A percentile compares a stretch with the other conserved stretches of the same genome.
phyloP scores from a whole-genome alignment of 2,329 filamentous ascomycete species.

The Phoma herbarum region DNA sequence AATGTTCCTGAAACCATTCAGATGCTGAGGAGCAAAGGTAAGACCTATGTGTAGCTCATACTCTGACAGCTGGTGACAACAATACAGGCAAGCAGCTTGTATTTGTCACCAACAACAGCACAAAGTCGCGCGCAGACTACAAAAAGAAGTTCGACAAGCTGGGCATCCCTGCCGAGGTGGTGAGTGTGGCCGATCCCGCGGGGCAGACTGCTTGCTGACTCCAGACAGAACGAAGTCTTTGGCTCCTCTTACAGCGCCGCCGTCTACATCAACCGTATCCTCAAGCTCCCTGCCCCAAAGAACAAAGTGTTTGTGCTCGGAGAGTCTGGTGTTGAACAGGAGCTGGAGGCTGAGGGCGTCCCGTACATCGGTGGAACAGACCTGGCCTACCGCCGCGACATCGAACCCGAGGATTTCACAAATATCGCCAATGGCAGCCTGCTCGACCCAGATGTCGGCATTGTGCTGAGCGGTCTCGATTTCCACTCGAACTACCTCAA shows the following conservation, averaged over 20 bases:
- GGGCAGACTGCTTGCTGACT: slow-evolving; percentile 14
- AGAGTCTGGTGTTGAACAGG: slow-evolving; percentile 88
- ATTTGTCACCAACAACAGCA: slow-evolving; percentile 99
- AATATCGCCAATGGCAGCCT: slow-evolving; percentile 75
- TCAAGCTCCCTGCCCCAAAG: slow-evolving; percentile 78
- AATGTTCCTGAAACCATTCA: slow-evolving; percentile 86
- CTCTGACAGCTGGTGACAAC: slow-evolving; percentile 8
- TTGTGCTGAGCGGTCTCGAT: slow-evolving; percentile 89
- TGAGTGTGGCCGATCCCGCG: slow-evolving; percentile 41
- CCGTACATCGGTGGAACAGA: slow-evolving; percentile 89
- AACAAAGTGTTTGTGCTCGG: slow-evolving; percentile 96
- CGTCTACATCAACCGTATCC: slow-evolving; percentile 93
- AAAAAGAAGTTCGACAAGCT: slow-evolving; percentile 86
- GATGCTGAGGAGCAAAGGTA: slow-evolving; percentile 82
- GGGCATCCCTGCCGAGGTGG: slow-evolving; percentile 78
- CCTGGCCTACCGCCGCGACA: slow-evolving; percentile 76
- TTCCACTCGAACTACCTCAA: slow-evolving; percentile 97
- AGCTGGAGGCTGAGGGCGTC: slow-evolving; percentile 81
- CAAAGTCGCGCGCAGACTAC: slow-evolving; percentile 92
- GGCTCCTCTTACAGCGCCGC: slow-evolving; percentile 94
- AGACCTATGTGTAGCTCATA: neutral
- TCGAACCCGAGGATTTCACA: slow-evolving; percentile 81
- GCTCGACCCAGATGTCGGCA: slow-evolving; percentile 86
- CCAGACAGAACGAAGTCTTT: slow-evolving; percentile 83
- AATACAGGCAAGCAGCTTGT: slow-evolving; percentile 82